Evolutionary conservation across 805 yeast species (phyloP), one percentile per base, ranked within the genome.

Genomic region (Suhomyces prunicola): DNA sequence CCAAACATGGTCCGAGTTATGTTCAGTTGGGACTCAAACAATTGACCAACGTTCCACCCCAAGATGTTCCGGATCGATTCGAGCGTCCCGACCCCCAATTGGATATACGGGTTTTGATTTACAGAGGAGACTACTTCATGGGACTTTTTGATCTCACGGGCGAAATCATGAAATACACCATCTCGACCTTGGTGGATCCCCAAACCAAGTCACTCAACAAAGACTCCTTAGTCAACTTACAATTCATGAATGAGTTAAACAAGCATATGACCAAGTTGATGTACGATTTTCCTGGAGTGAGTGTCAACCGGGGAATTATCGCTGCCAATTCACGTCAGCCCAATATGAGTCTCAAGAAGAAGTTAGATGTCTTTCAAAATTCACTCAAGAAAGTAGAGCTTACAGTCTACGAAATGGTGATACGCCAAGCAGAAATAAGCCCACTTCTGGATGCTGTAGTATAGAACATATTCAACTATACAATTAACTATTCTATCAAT

Each of bases 141-240:
- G 79, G 79, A 0, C 48, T 73, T n/a, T 64, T 74, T 53, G 79
- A 74, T 53, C 53, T 72, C 47, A 72, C 78, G 0, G 79, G 79
- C 0, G 79, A 74, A 50, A 62, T 74, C 12, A 74, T 74, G 78
- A 54, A 76, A 29, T 70, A 66, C 50, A 66, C 74, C 10, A 70
- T 74, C 15, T 52, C 65, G n/a, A 62, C 70, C 48, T 54, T 66
- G 56, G 55, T 50, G 45, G 52, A 31, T 15, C 42, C 29, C 5
- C 35, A 48, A 13, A 56, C 58, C 19, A 53, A 55, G 4, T 45
- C 51, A 35, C 46, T 62, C 17, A 52, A 51, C 46, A 48, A 48
- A 13, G 52, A 52, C 9, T 52, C 52, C 5, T 45, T 57, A 46
- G 29, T 40, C 29, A 56, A 62, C 29, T 54, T 62, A 24, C 48